Base-by-base conservation (phyloP, 2,329 filamentous ascomycete species). In the Geosmithia morbida region DNA sequence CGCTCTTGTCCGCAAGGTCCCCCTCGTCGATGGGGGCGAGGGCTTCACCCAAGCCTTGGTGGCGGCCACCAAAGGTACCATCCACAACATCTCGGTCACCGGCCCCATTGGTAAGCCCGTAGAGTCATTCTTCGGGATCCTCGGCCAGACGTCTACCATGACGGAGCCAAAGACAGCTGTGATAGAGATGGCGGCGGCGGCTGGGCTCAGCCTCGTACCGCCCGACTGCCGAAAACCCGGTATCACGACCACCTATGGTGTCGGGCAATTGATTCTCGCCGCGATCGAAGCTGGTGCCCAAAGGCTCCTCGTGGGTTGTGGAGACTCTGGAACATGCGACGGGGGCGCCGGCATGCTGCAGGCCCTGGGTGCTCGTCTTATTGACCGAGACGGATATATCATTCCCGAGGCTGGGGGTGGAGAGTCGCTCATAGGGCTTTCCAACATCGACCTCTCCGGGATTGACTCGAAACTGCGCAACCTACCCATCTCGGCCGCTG, bases 331-430 rank as follows among this genome's bases (percentile, higher is more conserved):
- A 5, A 75, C 71, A 5, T 72, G 69, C 39, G 72, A 75, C 49
- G 72, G 69, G 7, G 72, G 71, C 14, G 67, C 68, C 1, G 72
- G 72, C 14, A 74, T 75, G 70, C 66, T 72, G 8, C 71, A 75
- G 51, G 71, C 71, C 2, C 63, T 75, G 6, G 72, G 72, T 4
- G 70, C 62, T 2, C 61, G 61, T 2, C 60, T 75, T 16, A 50
- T 69, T 13, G 65, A 69, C 49, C 45, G 46, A 2, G 50, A 65
- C 20, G 68, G 66, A 2, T 45, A 53, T 3, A 54, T 59, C 22
- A 54, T 74, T 3, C 63, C 66, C 2, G 52, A 46, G 3, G 68
- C 66, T 11, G 54, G 50, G 13, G 70, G 70, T 29, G 70, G 70
- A 13, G 57, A 61, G 46, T 61, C 61, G 0, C 57, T 73, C 7